A percentile compares a stretch with the other conserved stretches of the same genome.
Conservation (phyloP, 345 rosid species). For the Moricandia moricandioides region DNA sequence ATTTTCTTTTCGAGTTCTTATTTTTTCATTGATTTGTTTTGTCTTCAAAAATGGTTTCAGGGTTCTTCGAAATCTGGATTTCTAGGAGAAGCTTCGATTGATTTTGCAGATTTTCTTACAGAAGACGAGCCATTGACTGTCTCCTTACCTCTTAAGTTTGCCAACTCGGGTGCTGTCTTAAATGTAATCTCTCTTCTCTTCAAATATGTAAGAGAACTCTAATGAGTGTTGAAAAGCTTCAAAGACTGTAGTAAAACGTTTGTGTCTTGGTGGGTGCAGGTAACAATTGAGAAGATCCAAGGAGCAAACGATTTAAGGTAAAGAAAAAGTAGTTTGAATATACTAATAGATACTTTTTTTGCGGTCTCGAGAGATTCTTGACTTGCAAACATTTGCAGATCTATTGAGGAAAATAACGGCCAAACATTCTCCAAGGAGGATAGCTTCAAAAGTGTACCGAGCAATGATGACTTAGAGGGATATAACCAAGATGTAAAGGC, state of each 20-base stretch:
- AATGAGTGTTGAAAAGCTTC: background rate
- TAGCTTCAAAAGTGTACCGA: constrained; percentile 52
- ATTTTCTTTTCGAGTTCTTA: background rate
- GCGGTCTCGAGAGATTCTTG: background rate
- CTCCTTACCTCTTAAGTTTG: constrained; percentile 65
- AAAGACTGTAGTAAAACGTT: background rate
- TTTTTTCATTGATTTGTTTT: background rate
- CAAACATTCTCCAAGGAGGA: constrained; percentile 41
- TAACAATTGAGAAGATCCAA: constrained; percentile 71
- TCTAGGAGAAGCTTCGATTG: constrained; percentile 91
- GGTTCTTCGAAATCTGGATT: constrained; percentile 78
- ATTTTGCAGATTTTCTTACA: constrained; percentile 77
- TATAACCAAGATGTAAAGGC: constrained; percentile 36
- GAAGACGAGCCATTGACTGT: constrained; percentile 63
- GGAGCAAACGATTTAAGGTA: constrained; percentile 58
- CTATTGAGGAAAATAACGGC: constrained; percentile 49
- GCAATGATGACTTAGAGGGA: constrained; percentile 46
- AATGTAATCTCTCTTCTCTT: constrained; percentile 48
- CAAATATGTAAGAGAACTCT: too few species aligned
- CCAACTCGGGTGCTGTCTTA: constrained; percentile 63
- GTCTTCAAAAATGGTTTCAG: constrained; percentile 37
- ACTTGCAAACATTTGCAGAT: constrained; percentile 36
- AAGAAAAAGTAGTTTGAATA: constrained; percentile 7
- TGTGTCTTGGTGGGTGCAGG: constrained; percentile 43
- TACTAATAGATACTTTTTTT: too few species aligned